Base-by-base conservation (phyloP, 73 alveolate genomes). In the Paramecium sonneborni region DNA sequence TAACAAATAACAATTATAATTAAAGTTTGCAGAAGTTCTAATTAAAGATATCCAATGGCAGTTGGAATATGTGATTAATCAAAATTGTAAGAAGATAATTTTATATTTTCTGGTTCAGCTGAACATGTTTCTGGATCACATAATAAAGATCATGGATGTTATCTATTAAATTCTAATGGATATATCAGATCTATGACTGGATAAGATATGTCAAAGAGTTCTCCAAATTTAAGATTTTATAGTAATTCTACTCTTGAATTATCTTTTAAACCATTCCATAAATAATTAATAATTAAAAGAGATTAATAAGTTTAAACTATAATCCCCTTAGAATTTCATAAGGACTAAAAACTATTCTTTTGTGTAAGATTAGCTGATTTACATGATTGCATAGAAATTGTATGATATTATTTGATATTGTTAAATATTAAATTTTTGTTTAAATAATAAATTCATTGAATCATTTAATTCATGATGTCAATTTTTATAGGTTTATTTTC, bases 341-440 rank as follows among this genome's bases (percentile, higher is more conserved):
- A 72, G 15, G 57, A 72, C 32, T 37, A 34, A 38, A 72, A 72
- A 37, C 32, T 72, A 20, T 72, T 35, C 57, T 72, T 72, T 72
- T 72, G 86, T 35, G 57, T 72, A 2, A 72, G 86, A 72, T 72
- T 72, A 38, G 86, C 86, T 5, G 86, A 72, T 37, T 72, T 72
- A 12, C 11, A 72, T 72, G 86, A 72, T n/a, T 72, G 86, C 24
- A 38, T 72, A 35, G 43, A 6, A 4, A 4, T 35, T 35, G 2
- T 35, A 2, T 6, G 6, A 35, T 6, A 35, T 46, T 12, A 12
- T 46, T 0, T 15, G 12, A 4, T 46, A 14, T 46, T 46, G 15
- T 46, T n/a, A n/a, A n/a, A n/a, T 3, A 46, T 14, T 2, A 46
- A 46, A 46, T 18, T 46, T 46, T 46, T 46, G 24, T 46, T 14